These are phyloP conservation scores for Xylariaceae sp. DNA, from an alignment of 2,329 filamentous ascomycete species.

Conservation along the genomic window DNA sequence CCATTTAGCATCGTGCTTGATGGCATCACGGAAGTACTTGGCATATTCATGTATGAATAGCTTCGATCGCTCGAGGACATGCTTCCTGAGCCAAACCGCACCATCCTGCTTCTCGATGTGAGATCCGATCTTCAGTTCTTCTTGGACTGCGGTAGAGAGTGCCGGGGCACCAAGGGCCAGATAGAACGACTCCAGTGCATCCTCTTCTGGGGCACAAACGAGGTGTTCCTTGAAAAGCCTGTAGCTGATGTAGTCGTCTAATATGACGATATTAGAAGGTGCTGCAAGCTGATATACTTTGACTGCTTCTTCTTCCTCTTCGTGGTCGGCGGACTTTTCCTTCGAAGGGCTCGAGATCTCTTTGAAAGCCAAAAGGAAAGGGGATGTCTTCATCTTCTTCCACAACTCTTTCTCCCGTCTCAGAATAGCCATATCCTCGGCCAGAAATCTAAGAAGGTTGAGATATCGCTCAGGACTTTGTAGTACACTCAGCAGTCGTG, in stretches of 20 bases:
- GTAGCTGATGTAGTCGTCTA: conserved; percentile 88
- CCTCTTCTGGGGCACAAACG: conserved; percentile 86
- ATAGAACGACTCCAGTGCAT: conserved; percentile 82
- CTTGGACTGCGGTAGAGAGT: conserved; percentile 74
- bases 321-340: conserved; percentile 43
- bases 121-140: conserved; percentile 70
- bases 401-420: conserved; percentile 79
- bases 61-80: conserved; percentile 83
- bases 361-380: conserved; percentile 80
- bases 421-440: conserved; percentile 66
- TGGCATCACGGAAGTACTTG: conserved; percentile 69
- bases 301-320: conserved; percentile 63
- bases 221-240: conserved; percentile 82
- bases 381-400: conserved; percentile 68
- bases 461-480: conserved; percentile 84
- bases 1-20: conserved; percentile 88
- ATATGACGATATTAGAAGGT: conserved; percentile 70
- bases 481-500: conserved; percentile 74
- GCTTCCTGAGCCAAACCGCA: conserved; percentile 70
- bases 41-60: conserved; percentile 79
- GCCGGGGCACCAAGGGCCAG: conserved; percentile 72
- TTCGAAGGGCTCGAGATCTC: conserved; percentile 57
- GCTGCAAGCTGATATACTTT: conserved; percentile 76
- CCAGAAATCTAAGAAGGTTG: conserved; percentile 74
- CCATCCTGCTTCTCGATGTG: conserved; percentile 63